A percentile compares a stretch with the other conserved stretches of the same genome.
Conservation (phyloP, 2,329 filamentous ascomycete species). For the Arachnomyces sp. region DNA sequence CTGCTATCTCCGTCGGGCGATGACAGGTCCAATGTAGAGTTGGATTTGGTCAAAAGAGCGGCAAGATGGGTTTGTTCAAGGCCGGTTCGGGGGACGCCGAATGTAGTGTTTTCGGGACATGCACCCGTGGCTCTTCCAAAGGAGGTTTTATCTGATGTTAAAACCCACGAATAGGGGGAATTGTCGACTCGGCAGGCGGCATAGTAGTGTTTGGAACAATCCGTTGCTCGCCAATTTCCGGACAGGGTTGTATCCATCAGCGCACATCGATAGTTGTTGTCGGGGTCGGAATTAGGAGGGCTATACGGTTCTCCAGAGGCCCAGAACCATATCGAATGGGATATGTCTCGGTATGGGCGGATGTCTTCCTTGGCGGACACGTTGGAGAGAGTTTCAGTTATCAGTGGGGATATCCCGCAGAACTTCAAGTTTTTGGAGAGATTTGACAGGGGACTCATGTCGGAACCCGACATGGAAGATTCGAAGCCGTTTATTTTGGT, state of each 20-base stretch:
- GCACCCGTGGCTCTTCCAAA: conserved; percentile 38
- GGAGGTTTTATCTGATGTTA: conserved; percentile 36
- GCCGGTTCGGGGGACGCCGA: conserved; percentile 52
- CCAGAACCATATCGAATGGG: conserved; percentile 53
- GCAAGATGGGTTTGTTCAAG: conserved; percentile 54
- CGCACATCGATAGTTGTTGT: conserved; percentile 46
- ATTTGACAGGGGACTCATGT: conserved; percentile 25
- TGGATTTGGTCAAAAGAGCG: conserved; percentile 23
- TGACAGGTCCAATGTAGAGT: conserved; percentile 13
- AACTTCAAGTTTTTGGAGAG: conserved; percentile 35
- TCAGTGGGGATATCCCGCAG: conserved; percentile 53
- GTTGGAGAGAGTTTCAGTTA: conserved; percentile 49
- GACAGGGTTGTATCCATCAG: conserved; percentile 39
- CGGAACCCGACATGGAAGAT: conserved; percentile 21
- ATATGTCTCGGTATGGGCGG: conserved; percentile 42
- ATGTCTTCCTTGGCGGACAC: conserved; percentile 42
- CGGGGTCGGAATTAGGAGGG: conserved; percentile 23
- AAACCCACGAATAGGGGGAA: conserved; percentile 51
- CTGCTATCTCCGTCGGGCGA: conserved; percentile 19
- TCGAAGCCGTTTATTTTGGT: no score
- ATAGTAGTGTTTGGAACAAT: conserved; percentile 45
- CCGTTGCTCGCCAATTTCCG: conserved; percentile 51
- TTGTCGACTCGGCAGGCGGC: conserved; percentile 49
- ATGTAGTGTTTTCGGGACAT: conserved; percentile 44
- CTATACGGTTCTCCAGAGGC: conserved; percentile 48